A percentile compares a stretch with the other conserved stretches of the same genome.
Evolutionary conservation across 2,329 filamentous ascomycete genomes (phyloP).

Genomic region (Macrophomina tecta): DNA sequence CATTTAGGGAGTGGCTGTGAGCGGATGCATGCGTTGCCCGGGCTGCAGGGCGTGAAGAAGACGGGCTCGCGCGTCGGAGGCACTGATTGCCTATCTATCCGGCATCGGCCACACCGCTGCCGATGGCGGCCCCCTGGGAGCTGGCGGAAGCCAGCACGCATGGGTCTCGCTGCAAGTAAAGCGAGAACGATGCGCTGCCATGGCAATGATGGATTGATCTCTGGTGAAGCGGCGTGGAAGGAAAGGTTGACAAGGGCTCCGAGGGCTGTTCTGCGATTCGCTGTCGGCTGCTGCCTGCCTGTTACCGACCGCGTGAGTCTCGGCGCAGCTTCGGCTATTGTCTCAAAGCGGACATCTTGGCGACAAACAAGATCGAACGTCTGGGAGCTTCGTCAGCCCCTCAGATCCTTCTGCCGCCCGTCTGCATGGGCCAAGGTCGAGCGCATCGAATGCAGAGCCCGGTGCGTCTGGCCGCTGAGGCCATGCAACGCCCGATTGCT

Average conservation of each 20-base stretch:
- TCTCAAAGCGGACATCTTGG: slow-evolving; percentile 2
- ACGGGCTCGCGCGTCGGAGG: background rate
- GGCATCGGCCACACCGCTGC: slow-evolving; percentile 10
- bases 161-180: background rate
- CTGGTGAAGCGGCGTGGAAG: no score
- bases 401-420: background rate
- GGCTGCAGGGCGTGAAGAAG: background rate
- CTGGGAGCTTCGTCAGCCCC: slow-evolving; percentile 22
- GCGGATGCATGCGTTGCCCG: slow-evolving; percentile 1
- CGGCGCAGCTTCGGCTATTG: slow-evolving; percentile 1
- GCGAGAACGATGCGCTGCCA: background rate
- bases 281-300: no score
- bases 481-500: background rate
- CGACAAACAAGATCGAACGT: slow-evolving; percentile 10
- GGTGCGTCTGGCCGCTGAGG: background rate
- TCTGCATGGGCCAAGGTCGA: background rate
- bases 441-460: background rate
- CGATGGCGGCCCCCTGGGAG: slow-evolving; percentile 4
- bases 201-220: no score
- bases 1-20: no score
- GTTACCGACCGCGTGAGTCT: background rate
- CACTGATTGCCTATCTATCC: slow-evolving; percentile 19
- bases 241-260: no score
- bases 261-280: no score
- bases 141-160: background rate